Base-by-base conservation (phyloP, 768 basidiomycete genomes). In the Cubamyces lactineus region DNA sequence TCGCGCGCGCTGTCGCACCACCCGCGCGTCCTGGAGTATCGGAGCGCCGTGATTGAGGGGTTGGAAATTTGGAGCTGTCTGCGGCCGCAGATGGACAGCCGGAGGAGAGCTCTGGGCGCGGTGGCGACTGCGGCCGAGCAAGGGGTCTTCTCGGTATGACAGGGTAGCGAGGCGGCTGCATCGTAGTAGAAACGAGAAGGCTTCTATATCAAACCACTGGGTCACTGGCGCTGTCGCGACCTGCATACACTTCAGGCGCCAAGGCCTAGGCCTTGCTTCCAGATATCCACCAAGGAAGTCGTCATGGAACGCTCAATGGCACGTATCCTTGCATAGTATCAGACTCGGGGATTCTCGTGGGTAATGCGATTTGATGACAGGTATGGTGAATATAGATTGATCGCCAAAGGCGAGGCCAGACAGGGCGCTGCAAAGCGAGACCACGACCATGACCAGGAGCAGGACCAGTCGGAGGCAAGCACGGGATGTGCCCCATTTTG, bases 401-500 rank as follows among this genome's bases (percentile, higher is more conserved):
- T 62, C 48, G 48, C 61, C 54, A 54, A 56, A 13, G 34, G 34
- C 34, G 34, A 34, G 34, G 34, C 34, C 9, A 7, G 34, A 34
- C 21, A n/a, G 12, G 40, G 13, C 47, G 40, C n/a, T n/a, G n/a
- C 26, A 28, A 11, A 26, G 13, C 48, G 12, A 46, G 48, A 26
- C 48, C 47, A 24, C 15, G 47, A 49, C 40, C n/a, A 16, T 16
- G 19, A 39, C 34, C n/a, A 13, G 38, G 19, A 23, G 12, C 45
- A 41, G 40, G 26, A 24, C 54, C 61, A 62, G 42, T 52, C 61
- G 55, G 61, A 57, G 42, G 21, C 21, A 34, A 46, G 57, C 48
- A 28, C 21, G 43, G 61, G 53, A 62, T 55, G 28, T 40, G 56
- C 60, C 61, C 57, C 62, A 59, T 38, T 53, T 52, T 53, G 34